Evolutionary conservation across 148 eudicot genomes (phyloP).

Genomic region (Rhododendron ovatum): DNA sequence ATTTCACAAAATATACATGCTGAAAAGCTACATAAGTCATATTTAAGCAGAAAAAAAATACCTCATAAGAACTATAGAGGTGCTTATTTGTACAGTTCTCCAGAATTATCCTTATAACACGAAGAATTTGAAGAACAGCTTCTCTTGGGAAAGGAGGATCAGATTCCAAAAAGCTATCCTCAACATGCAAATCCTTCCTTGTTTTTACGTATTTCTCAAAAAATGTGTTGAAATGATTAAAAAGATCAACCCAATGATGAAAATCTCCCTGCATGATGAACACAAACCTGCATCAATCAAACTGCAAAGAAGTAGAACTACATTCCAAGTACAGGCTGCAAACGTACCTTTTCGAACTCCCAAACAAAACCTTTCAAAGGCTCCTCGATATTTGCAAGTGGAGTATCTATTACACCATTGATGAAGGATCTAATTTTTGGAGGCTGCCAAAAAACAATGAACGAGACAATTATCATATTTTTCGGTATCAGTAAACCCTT

Average conservation of each 20-base stretch:
- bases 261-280: slow-evolving; percentile 76
- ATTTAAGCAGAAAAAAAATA: slow-evolving; percentile 22
- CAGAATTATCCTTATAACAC: slow-evolving; percentile 73
- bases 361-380: slow-evolving; percentile 73
- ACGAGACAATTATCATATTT: slow-evolving; percentile 11
- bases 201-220: slow-evolving; percentile 80
- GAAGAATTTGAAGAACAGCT: slow-evolving; percentile 82
- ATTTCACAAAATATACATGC: background rate
- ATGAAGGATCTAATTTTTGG: slow-evolving; percentile 80
- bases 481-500: background rate
- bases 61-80: slow-evolving; percentile 89
- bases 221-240: slow-evolving; percentile 83
- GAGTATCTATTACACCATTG: slow-evolving; percentile 60
- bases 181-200: slow-evolving; percentile 83
- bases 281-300: slow-evolving; percentile 16
- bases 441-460: slow-evolving; percentile 52
- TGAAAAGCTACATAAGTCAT: background rate
- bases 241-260: slow-evolving; percentile 94
- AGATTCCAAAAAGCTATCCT: slow-evolving; percentile 63
- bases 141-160: slow-evolving; percentile 96
- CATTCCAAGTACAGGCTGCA: background rate
- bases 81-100: slow-evolving; percentile 97
- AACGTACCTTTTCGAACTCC: slow-evolving; percentile 91
- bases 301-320: slow-evolving; percentile 9
- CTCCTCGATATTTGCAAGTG: slow-evolving; percentile 74